Conservation (phyloP, 139 green algal species). For the Trebouxia sp. region DNA sequence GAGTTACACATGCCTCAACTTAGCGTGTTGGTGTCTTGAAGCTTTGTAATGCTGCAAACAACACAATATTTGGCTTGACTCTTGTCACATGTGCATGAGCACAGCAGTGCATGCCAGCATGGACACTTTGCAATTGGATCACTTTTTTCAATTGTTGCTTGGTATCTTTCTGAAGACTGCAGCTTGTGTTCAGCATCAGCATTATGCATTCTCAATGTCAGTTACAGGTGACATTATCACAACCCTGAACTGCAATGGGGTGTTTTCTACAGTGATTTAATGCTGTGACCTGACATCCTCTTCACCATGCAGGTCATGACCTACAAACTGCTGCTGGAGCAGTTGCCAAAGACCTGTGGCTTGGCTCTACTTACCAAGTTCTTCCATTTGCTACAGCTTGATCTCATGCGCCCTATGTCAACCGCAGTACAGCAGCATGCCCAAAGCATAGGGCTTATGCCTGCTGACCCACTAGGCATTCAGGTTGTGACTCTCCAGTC, state of each 20-base stretch:
- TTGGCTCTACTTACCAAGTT: slow-evolving; percentile 14
- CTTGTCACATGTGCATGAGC: no score
- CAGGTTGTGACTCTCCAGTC: not conserved
- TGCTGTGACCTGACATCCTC: no score
- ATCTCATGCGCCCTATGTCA: slow-evolving; percentile 5
- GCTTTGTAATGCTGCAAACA: no score
- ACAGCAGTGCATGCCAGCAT: no score
- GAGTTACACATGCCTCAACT: not conserved
- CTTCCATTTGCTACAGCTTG: slow-evolving; percentile 13
- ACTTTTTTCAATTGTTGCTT: not conserved
- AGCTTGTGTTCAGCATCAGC: not conserved
- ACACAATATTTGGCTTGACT: no score
- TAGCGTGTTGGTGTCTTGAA: no score
- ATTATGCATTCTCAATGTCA: not conserved
- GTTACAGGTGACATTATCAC: not conserved
- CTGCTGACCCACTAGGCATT: not conserved
- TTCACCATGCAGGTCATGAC: slow-evolving; percentile 10
- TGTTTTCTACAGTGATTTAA: no score
- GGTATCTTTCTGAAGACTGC: not conserved
- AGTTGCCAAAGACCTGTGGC: slow-evolving; percentile 10
- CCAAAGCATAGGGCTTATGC: not conserved
- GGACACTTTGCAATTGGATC: not conserved
- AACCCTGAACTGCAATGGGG: not conserved
- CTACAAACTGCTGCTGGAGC: not conserved
- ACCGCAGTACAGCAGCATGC: slow-evolving; percentile 1